phyloP scores from a whole-genome alignment of 2,329 filamentous ascomycete genomes.

The Monilinia vaccinii-corymbosi region DNA sequence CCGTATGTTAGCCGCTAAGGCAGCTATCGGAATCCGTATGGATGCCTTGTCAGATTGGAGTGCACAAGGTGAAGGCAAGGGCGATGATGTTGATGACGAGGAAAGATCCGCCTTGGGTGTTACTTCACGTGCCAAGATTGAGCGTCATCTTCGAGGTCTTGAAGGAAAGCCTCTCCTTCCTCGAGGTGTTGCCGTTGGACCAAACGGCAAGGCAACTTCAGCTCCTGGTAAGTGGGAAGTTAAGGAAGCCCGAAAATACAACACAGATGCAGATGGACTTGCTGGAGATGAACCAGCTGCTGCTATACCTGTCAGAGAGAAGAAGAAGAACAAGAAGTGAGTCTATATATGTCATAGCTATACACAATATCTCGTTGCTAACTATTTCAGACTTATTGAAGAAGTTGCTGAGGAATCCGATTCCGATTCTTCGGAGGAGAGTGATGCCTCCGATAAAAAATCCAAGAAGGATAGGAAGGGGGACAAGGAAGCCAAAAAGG shows the following conservation, averaged over 20 bases:
- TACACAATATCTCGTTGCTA: constrained; percentile 11
- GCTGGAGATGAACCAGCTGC: constrained; percentile 52
- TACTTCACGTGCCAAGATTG: constrained; percentile 60
- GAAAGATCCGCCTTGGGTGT: constrained; percentile 77
- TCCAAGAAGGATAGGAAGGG: constrained; percentile 35
- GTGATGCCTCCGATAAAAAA: constrained; percentile 10
- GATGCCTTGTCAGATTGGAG: constrained; percentile 79
- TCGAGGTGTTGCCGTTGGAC: constrained; percentile 65
- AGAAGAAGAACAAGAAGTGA: constrained; percentile 43
- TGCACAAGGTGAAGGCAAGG: constrained; percentile 55
- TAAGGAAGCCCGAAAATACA: constrained; percentile 91
- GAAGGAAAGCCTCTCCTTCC: constrained; percentile 85
- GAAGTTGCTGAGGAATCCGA: constrained; percentile 20
- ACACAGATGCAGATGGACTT: constrained; percentile 83
- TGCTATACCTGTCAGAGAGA: constrained; percentile 37
- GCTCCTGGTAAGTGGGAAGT: constrained; percentile 76
- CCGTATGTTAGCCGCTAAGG: constrained; percentile 89
- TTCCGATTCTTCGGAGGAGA: constrained; percentile 2
- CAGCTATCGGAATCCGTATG: constrained; percentile 84
- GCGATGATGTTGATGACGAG: constrained; percentile 67
- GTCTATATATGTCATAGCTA: constrained; percentile 7
- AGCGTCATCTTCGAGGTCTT: constrained; percentile 65
- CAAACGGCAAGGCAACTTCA: constrained; percentile 54
- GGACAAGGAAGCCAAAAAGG: constrained; percentile 25
- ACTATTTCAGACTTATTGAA: constrained; percentile 30